These are phyloP conservation scores for Phytophthora citrophthora DNA, from an alignment of 352 stramenopile species.

Conservation along the genomic window DNA sequence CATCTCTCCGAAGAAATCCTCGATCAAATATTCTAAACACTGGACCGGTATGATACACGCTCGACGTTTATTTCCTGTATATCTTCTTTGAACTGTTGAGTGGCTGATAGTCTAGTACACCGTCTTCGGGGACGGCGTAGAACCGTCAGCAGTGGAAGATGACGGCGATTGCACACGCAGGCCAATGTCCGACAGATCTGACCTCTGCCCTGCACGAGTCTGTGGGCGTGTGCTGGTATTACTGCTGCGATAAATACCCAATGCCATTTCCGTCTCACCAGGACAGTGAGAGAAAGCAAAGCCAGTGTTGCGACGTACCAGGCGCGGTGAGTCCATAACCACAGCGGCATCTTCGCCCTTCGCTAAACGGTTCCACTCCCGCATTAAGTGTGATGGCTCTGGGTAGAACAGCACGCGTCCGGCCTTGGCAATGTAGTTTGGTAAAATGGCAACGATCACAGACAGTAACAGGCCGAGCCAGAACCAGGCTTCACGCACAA, in stretches of 20 bases:
- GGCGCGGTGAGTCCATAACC: slow-evolving; percentile 66
- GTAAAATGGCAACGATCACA: slow-evolving; percentile 65
- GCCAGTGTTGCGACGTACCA: slow-evolving; percentile 86
- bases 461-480: slow-evolving; percentile 80
- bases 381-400: slow-evolving; percentile 89
- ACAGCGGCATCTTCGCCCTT: slow-evolving; percentile 72
- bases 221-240: slow-evolving; percentile 20
- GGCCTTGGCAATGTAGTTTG: slow-evolving; percentile 89
- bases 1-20: slow-evolving; percentile 69
- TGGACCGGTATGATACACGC: neutral
- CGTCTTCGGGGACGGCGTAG: slow-evolving; percentile 49
- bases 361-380: slow-evolving; percentile 89
- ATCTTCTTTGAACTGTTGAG: slow-evolving; percentile 16
- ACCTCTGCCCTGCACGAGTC: slow-evolving; percentile 29
- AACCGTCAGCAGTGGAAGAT: slow-evolving; percentile 66
- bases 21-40: slow-evolving; percentile 62
- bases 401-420: slow-evolving; percentile 89
- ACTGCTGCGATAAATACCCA: slow-evolving; percentile 47
- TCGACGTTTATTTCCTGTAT: slow-evolving; percentile 27
- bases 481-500: slow-evolving; percentile 80
- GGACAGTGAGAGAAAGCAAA: slow-evolving; percentile 89
- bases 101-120: slow-evolving; percentile 23
- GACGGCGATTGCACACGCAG: slow-evolving; percentile 46
- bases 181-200: slow-evolving; percentile 38
- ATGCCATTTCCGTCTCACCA: slow-evolving; percentile 77